phyloP scores from a whole-genome alignment of 495 filamentous ascomycete species.

The Schizothecium vesticola region DNA sequence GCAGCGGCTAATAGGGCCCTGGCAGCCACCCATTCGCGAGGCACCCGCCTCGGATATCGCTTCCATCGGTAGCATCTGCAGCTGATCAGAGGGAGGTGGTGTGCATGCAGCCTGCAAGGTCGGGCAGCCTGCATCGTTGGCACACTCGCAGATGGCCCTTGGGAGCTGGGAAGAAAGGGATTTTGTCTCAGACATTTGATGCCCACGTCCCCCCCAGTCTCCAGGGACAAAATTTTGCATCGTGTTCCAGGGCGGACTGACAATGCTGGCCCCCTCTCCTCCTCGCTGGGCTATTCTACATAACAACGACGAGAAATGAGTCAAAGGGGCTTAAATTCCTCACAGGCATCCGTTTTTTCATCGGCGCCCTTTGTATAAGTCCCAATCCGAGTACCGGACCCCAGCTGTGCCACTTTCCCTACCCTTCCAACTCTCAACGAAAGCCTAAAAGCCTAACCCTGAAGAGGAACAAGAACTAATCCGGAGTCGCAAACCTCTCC shows the following conservation, averaged over 20 bases:
- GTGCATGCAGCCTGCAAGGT: conserved; percentile 4
- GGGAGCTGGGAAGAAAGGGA: background rate
- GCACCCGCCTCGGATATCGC: background rate
- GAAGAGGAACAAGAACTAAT: background rate
- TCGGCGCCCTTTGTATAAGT: background rate
- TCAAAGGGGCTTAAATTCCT: background rate
- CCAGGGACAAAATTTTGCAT: background rate
- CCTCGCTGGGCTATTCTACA: background rate
- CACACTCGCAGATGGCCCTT: background rate
- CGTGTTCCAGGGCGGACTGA: background rate
- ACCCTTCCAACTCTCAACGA: background rate
- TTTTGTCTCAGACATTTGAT: background rate
- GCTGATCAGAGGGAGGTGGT: background rate
- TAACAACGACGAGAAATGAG: background rate
- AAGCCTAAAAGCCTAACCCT: background rate
- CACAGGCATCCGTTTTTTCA: background rate
- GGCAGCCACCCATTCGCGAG: background rate
- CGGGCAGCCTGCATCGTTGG: conserved; percentile 1
- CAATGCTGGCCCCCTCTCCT: background rate
- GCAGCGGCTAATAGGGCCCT: conserved; percentile 1
- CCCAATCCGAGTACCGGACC: background rate
- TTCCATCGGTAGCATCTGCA: background rate
- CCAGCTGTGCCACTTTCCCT: background rate
- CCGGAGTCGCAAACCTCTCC: background rate
- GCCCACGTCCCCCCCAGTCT: background rate